These are phyloP conservation scores for Colletotrichum coccodes DNA, from an alignment of 2,329 filamentous ascomycete species.

Conservation along the genomic window DNA sequence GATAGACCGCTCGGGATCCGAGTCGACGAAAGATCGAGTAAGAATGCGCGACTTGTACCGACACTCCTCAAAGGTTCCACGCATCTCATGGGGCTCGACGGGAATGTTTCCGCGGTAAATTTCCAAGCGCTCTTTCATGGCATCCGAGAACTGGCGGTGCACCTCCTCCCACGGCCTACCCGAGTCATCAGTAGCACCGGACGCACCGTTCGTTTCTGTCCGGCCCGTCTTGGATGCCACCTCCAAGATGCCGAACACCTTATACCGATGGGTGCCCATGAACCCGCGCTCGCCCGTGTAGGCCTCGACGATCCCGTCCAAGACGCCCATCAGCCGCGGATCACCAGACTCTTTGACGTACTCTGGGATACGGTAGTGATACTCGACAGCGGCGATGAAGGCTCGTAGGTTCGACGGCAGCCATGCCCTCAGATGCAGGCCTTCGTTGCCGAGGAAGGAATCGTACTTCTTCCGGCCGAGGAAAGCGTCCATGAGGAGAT, in stretches of 20 bases:
- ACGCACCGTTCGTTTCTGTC: slow-evolving; percentile 62
- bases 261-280: slow-evolving; percentile 67
- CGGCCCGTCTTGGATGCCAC: slow-evolving; percentile 63
- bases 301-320: slow-evolving; percentile 65
- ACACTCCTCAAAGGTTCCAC: slow-evolving; percentile 65
- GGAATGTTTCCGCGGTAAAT: slow-evolving; percentile 57
- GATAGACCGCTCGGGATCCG: slow-evolving; percentile 56
- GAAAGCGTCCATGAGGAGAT: slow-evolving; percentile 65
- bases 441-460: slow-evolving; percentile 63
- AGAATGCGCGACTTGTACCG: slow-evolving; percentile 59
- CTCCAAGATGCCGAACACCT: slow-evolving; percentile 66
- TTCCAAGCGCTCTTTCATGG: slow-evolving; percentile 64
- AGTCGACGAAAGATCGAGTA: slow-evolving; percentile 56
- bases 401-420: slow-evolving; percentile 63
- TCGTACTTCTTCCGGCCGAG: slow-evolving; percentile 60
- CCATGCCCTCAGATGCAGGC: slow-evolving; percentile 63
- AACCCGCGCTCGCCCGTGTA: slow-evolving; percentile 66
- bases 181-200: slow-evolving; percentile 53
- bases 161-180: slow-evolving; percentile 61
- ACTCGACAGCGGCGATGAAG: slow-evolving; percentile 65
- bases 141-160: slow-evolving; percentile 60
- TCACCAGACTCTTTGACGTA: slow-evolving; percentile 63
- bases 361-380: slow-evolving; percentile 63
- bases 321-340: slow-evolving; percentile 59
- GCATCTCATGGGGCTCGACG: slow-evolving; percentile 63